Percentiles rank a stretch among this genome's conserved stretches.
These are phyloP conservation scores for Gamarada debralockiae DNA, from an alignment of 495 filamentous ascomycete genomes.

Conservation along the genomic window DNA sequence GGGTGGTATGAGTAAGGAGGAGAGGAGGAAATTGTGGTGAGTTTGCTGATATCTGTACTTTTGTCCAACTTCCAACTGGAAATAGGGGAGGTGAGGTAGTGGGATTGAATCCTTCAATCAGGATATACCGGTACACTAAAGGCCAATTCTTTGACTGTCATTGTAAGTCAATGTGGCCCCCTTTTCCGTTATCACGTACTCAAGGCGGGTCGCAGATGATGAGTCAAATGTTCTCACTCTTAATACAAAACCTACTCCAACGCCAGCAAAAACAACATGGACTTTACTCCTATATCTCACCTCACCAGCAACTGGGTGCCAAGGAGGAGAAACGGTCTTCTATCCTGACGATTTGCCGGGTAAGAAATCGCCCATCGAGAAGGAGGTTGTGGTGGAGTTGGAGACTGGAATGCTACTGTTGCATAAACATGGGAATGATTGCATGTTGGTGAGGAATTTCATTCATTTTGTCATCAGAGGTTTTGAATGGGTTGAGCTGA, in stretches of 20 bases:
- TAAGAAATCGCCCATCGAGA: conserved; percentile 38
- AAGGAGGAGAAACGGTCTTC: conserved; percentile 88
- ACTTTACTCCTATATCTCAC: conserved; percentile 88
- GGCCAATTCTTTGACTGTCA: conserved; percentile 90
- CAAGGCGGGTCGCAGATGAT: conserved; percentile 53
- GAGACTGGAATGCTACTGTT: conserved; percentile 81
- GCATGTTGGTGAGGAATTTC: conserved; percentile 60
- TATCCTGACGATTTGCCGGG: conserved; percentile 56
- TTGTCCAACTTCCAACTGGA: neutral
- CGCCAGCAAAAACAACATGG: conserved; percentile 81
- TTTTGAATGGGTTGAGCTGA: conserved; percentile 1
- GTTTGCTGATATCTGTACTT: neutral
- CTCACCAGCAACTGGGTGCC: conserved; percentile 58
- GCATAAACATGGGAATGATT: conserved; percentile 85
- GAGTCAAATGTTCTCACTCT: conserved; percentile 69
- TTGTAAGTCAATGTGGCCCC: conserved; percentile 48
- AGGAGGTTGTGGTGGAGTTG: conserved; percentile 61
- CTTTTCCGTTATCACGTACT: neutral
- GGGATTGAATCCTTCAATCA: conserved; percentile 86
- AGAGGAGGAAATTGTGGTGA: conserved; percentile 34
- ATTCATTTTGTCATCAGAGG: neutral
- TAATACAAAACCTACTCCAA: conserved; percentile 35
- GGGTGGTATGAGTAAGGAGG: conserved; percentile 20
- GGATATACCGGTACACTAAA: conserved; percentile 84
- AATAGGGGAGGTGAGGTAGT: conserved; percentile 77